Base-by-base conservation (phyloP, 2,329 filamentous ascomycete species). In the Coniochaeta hoffmannii region DNA sequence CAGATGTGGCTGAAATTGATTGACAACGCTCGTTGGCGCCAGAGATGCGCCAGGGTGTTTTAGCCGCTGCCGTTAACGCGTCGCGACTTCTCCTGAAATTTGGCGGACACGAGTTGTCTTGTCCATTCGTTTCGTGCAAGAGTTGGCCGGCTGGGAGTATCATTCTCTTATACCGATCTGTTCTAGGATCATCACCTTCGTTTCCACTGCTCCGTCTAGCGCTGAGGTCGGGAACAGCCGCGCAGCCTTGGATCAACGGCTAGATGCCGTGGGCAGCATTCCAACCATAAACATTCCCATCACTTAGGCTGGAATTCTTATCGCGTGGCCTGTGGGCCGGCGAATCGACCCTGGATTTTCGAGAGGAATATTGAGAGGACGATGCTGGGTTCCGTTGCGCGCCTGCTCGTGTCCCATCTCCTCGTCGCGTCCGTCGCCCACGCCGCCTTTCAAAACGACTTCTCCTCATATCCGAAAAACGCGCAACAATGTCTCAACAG, bases 401-500 rank as follows among this genome's bases (percentile, higher is more conserved):
- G 36, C n/a, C 7, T n/a, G 22, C 52, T 56, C 28, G 55, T 68
- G 54, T 54, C 66, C 58, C 31, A 72, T 58, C 44, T 70, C 51
- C 44, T 68, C 31, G 60, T 68, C 30, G 60, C 62, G 32, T 52
- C 60, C 51, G 44, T 54, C 9, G 55, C 59, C 14, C 57, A 58
- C 34, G 63, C 62, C 46, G 62, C 65, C 34, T 54, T 71, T 50
- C 54, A 66, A 3, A 71, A 73, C 58, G 68, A 77, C 64, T 79
- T 78, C 60, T 67, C 65, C 26, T 61, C 69, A 24, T 79, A 79
- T 58, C 76, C 76, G 0, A 15, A 60, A 22, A 63, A 58, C 19
- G 65, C 76, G 2, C 75, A 76, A 55, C 7, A 62, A 8, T 82
- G 79, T 56, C 67, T 82, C 1, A 64, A 71, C 59, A 50, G 68